These are phyloP conservation scores for Microbotryum intermedium DNA, from an alignment of 1,284 basidiomycete species.

Conservation along the genomic window DNA sequence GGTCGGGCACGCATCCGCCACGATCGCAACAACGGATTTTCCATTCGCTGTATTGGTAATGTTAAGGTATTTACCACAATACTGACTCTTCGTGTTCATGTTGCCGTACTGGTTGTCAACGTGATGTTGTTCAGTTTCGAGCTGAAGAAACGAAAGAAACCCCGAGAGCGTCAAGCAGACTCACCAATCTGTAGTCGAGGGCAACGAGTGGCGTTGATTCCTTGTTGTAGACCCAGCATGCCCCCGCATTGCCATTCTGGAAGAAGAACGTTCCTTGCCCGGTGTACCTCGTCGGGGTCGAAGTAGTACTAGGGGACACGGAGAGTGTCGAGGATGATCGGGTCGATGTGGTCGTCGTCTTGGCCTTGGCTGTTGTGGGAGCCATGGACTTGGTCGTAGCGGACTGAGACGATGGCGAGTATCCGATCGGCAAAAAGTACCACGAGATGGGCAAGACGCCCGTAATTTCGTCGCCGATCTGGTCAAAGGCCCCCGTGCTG, in stretches of 20 bases:
- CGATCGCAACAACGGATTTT: constrained; percentile 8
- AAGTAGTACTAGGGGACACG: no score
- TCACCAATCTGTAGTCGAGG: background rate
- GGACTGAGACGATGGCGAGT: no score
- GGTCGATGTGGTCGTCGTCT: no score
- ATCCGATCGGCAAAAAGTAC: background rate
- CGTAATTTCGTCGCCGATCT: constrained; percentile 49
- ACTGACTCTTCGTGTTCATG: constrained; percentile 44
- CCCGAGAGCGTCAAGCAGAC: no score
- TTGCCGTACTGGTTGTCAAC: constrained; percentile 46
- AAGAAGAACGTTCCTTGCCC: background rate
- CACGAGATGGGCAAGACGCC: constrained; percentile 48
- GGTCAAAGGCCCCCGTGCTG: constrained; percentile 61
- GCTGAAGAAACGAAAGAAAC: no score
- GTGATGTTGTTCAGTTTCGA: no score
- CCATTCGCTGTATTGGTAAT: constrained; percentile 51
- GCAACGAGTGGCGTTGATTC: constrained; percentile 17
- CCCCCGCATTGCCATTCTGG: background rate
- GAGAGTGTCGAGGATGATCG: no score
- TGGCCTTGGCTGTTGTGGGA: no score
- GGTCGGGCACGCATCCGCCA: constrained; percentile 67
- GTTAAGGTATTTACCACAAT: constrained; percentile 58
- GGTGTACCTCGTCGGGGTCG: background rate
- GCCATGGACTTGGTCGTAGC: no score
- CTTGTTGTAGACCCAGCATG: constrained; percentile 28